Evolutionary conservation across 768 basidiomycete genomes (phyloP).

Genomic region (Tricholoma hemisulphureum): DNA sequence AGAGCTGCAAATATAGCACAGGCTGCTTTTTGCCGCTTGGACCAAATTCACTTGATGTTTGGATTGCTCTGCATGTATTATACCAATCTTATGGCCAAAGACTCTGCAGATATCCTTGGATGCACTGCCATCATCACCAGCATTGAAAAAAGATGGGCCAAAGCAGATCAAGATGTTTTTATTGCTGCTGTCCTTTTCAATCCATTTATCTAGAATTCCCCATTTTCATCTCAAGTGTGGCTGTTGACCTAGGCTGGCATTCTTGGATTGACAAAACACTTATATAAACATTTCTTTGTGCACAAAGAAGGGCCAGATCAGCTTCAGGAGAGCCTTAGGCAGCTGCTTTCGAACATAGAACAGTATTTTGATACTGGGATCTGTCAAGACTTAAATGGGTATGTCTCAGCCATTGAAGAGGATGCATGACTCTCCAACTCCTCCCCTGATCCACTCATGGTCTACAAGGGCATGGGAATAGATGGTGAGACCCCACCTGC

Average conservation of each 20-base stretch:
- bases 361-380: not conserved
- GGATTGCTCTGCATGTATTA: not conserved
- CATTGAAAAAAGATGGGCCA: constrained; percentile 21
- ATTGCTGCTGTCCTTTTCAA: constrained; percentile 27
- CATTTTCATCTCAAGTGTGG: constrained; percentile 9
- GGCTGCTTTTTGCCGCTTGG: not conserved
- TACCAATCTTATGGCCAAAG: not conserved
- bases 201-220: constrained; percentile 13
- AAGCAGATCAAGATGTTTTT: constrained; percentile 26
- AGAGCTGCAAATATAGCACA: constrained; percentile 5
- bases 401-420: not conserved
- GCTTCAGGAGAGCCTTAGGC: not conserved
- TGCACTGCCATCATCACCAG: constrained; percentile 4
- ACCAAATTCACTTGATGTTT: constrained; percentile 3
- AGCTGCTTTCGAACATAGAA: not conserved
- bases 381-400: not conserved
- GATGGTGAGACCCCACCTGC: constrained; percentile 7
- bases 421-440: not conserved
- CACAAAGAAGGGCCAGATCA: not conserved
- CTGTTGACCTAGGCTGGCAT: constrained; percentile 13
- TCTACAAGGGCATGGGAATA: constrained; percentile 10
- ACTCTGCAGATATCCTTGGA: not conserved
- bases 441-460: constrained; percentile 8
- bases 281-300: constrained; percentile 15
- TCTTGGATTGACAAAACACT: constrained; percentile 3